A percentile compares a stretch with the other conserved stretches of the same genome.
Evolutionary conservation across 2,329 filamentous ascomycete genomes (phyloP).

Genomic region (Raffaelea arxii): DNA sequence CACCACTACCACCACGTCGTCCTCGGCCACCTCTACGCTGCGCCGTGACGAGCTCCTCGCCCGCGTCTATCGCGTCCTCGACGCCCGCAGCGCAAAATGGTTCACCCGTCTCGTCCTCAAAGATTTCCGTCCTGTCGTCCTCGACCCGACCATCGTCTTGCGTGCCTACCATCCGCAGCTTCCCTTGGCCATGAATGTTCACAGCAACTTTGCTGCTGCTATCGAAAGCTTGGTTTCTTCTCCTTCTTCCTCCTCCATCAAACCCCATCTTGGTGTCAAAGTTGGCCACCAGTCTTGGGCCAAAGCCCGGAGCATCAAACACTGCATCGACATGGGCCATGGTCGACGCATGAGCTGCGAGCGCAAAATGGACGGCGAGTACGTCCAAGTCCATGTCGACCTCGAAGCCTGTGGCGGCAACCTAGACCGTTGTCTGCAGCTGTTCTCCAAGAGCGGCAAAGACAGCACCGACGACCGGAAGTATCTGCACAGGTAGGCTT

Average conservation of each 20-base stretch:
- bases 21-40: neutral
- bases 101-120: slow-evolving; percentile 73
- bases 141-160: slow-evolving; percentile 49
- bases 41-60: slow-evolving; percentile 35
- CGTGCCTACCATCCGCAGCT: slow-evolving; percentile 58
- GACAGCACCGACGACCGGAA: slow-evolving; percentile 68
- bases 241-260: slow-evolving; percentile 38
- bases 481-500: slow-evolving; percentile 44
- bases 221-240: slow-evolving; percentile 18
- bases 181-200: slow-evolving; percentile 59
- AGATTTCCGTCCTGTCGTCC: slow-evolving; percentile 54
- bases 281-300: slow-evolving; percentile 54
- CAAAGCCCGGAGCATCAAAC: slow-evolving; percentile 61
- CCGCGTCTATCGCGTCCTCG: slow-evolving; percentile 48
- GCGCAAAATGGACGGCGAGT: slow-evolving; percentile 80
- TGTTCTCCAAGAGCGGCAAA: slow-evolving; percentile 89
- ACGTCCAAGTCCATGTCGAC: slow-evolving; percentile 80
- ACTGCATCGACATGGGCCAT: slow-evolving; percentile 58
- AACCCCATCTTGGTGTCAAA: slow-evolving; percentile 50
- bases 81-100: slow-evolving; percentile 74
- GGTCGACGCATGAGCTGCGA: slow-evolving; percentile 58
- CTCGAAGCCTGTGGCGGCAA: too few relatives aligned
- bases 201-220: slow-evolving; percentile 56
- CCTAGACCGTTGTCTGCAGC: slow-evolving; percentile 48
- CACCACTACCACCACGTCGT: neutral